These are phyloP conservation scores for Pythium graminicola DNA, from an alignment of 352 stramenopile species.

Conservation along the genomic window DNA sequence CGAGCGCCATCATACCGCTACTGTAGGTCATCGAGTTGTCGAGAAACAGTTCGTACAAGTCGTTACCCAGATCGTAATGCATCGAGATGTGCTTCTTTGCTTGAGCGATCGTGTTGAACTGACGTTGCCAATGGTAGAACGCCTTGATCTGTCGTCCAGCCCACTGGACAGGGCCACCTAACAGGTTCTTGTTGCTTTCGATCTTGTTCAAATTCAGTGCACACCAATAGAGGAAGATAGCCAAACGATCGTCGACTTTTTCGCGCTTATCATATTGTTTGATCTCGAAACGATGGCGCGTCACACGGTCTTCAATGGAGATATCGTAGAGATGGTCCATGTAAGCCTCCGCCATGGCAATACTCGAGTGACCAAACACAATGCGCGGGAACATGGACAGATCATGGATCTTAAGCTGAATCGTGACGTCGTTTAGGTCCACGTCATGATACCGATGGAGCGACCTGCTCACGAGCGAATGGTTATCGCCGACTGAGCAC, in stretches of 20 bases:
- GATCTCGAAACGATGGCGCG: constrained; percentile 12
- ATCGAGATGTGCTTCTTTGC: constrained; percentile 28
- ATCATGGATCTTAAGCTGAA: constrained; percentile 21
- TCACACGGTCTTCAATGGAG: constrained; percentile 17
- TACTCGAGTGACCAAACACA: constrained; percentile 24
- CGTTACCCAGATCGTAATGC: constrained; percentile 31
- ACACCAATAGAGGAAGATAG: constrained; percentile 24
- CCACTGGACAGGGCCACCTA: constrained; percentile 19
- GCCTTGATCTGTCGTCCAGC: constrained; percentile 20
- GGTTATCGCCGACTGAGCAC: constrained; percentile 2
- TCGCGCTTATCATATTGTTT: constrained; percentile 5
- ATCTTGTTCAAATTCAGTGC: constrained; percentile 25
- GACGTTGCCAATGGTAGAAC: constrained; percentile 23
- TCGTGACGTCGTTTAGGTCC: constrained; percentile 18
- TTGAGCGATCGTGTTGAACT: constrained; percentile 28
- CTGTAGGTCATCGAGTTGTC: constrained; percentile 33
- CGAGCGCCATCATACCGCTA: constrained; percentile 23
- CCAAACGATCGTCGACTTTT: constrained; percentile 21
- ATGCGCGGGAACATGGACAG: constrained; percentile 23
- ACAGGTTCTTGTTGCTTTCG: constrained; percentile 24
- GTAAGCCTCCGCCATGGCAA: constrained; percentile 24
- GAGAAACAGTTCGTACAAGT: constrained; percentile 27
- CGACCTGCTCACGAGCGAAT: constrained; percentile 20
- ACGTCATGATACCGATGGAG: constrained; percentile 23
- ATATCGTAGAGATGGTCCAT: constrained; percentile 24